Base-by-base conservation (phyloP, 2,329 filamentous ascomycete genomes). In the Hypoxylon sp. region DNA sequence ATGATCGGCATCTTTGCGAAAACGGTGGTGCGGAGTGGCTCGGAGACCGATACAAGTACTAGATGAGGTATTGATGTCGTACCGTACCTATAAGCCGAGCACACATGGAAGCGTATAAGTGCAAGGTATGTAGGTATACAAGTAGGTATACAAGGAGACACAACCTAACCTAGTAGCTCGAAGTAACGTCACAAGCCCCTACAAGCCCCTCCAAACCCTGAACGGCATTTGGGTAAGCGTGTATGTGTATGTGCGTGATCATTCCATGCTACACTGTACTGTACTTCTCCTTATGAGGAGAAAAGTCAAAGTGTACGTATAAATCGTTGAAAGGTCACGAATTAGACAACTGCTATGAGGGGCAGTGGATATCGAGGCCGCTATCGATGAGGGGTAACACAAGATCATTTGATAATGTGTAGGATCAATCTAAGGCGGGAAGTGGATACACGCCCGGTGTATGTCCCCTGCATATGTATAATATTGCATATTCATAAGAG, bases 331-430 rank as follows among this genome's bases (percentile, higher is more conserved):
- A 24, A 37, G 19, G 13, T 41, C 37, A 19, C 47, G 41, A 52
- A 52, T 50, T 30, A 51, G 47, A 50, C 37, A 56, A 43, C 37
- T 37, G 37, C 43, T 46, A 49, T 17, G 57, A 65, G 59, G 59
- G 55, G 51, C 49, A 63, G 53, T 26, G 24, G 50, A 13, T 15
- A 37, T 56, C 41, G 46, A 59, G 43, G 44, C 54, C 53, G 51
- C 19, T 59, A 53, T 8, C 34, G 30, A 51, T 62, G 62, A 62
- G 62, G 62, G 62, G 62, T 59, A 59, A 44, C n/a, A 44, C 51
- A 64, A 48, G 47, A 56, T 48, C 56, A 55, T 56, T 26, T 56
- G 24, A n/a, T 59, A 30, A 62, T n/a, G n/a, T n/a, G n/a, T 60
- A 49, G 49, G 60, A 60, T 66, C 48, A 65, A 53, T 48, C 43